Evolutionary conservation across 257 asterid species (phyloP).

Genomic region (Cordia subcordata): DNA sequence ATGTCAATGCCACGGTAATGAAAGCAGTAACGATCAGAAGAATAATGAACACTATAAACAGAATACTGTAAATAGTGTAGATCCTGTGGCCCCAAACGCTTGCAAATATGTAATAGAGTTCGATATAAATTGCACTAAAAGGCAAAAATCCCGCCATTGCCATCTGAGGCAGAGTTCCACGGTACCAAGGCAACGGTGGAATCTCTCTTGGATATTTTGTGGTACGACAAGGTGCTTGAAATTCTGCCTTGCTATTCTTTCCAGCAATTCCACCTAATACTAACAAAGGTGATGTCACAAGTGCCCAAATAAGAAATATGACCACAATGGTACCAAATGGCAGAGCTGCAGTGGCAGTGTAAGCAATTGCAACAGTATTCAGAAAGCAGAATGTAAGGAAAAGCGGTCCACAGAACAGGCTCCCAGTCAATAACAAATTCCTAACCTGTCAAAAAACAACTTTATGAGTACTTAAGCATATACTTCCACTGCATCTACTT

Average conservation of each 20-base stretch:
- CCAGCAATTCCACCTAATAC: constrained; percentile 47
- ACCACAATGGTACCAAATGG: constrained; percentile 51
- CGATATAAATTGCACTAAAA: constrained; percentile 48
- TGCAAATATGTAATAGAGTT: constrained; percentile 47
- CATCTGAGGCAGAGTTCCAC: constrained; percentile 44
- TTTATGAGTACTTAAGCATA: background rate
- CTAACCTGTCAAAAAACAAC: constrained; percentile 27
- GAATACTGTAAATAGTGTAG: constrained; percentile 42
- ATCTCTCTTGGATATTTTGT: constrained; percentile 47
- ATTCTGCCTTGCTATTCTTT: constrained; percentile 41
- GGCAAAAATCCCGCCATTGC: constrained; percentile 53
- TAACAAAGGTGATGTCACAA: constrained; percentile 42
- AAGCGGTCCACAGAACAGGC: constrained; percentile 41
- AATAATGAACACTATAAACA: constrained; percentile 41
- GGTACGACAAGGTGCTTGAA: constrained; percentile 48
- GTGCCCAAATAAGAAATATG: constrained; percentile 43
- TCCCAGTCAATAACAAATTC: constrained; percentile 38
- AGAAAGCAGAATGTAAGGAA: constrained; percentile 39
- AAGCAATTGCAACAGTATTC: constrained; percentile 42
- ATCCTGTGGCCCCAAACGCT: constrained; percentile 54
- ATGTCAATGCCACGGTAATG: constrained; percentile 45
- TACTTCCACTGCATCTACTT: background rate
- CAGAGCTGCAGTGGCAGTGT: constrained; percentile 43
- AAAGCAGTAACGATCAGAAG: constrained; percentile 44
- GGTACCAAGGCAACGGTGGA: constrained; percentile 43